phyloP scores from a whole-genome alignment of 768 basidiomycete species.

The Suillus fuscotomentosus region DNA sequence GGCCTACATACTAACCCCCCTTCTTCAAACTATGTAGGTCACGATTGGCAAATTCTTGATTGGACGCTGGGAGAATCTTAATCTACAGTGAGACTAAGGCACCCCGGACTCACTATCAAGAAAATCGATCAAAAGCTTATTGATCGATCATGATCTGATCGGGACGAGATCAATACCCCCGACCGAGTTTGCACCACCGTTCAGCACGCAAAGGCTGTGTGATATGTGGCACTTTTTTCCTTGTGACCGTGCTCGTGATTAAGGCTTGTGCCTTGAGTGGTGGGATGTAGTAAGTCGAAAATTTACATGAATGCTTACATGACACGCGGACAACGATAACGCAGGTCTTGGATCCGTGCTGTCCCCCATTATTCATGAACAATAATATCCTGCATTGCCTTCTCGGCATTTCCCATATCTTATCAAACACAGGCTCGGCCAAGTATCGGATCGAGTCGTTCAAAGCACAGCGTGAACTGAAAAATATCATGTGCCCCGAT shows the following conservation, averaged over 20 bases:
- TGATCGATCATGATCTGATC: slow-evolving; percentile 6
- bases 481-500: background rate
- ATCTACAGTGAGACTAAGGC: slow-evolving; percentile 4
- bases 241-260: background rate
- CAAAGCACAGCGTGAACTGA: background rate
- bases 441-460: background rate
- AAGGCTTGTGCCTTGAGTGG: background rate
- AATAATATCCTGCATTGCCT: slow-evolving; percentile 2
- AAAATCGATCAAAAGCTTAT: slow-evolving; percentile 5
- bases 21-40: background rate
- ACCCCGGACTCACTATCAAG: slow-evolving; percentile 1
- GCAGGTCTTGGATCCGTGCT: slow-evolving; percentile 1
- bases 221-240: background rate
- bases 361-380: background rate
- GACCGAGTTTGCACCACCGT: background rate
- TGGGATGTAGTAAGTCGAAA: background rate
- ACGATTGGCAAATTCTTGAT: background rate
- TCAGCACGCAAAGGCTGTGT: background rate
- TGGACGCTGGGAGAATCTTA: slow-evolving; percentile 2
- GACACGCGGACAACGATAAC: background rate
- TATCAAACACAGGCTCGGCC: background rate
- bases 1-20: background rate
- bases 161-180: background rate
- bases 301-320: background rate
- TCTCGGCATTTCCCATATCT: background rate